A percentile compares a stretch with the other conserved stretches of the same genome.
Conservation (phyloP, 257 asterid species). For the Mentha longifolia region DNA sequence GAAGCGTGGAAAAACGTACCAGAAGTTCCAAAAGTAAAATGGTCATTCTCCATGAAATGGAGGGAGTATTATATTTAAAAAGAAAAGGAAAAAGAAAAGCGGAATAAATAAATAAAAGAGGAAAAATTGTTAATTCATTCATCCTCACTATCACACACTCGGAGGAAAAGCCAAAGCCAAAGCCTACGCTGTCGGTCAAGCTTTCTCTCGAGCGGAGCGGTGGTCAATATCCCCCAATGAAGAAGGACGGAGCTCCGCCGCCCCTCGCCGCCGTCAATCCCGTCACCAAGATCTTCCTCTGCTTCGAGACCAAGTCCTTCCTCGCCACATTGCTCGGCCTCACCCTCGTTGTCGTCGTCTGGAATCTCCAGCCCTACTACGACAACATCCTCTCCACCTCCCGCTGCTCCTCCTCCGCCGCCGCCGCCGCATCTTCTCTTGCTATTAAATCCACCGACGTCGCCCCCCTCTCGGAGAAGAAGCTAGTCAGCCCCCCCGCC, state of each 20-base stretch:
- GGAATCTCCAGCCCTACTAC: conserved; percentile 73
- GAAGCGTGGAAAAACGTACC: no score
- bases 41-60: no score
- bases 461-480: conserved; percentile 30
- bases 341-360: conserved; percentile 51
- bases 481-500: conserved; percentile 36
- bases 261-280: conserved; percentile 38
- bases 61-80: background rate
- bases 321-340: conserved; percentile 60
- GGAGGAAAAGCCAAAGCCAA: background rate
- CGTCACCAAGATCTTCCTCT: conserved; percentile 50
- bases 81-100: background rate
- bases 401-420: conserved; percentile 39
- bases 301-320: conserved; percentile 62
- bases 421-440: conserved; percentile 17
- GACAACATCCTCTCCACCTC: conserved; percentile 48
- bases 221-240: conserved; percentile 42
- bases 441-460: conserved; percentile 8
- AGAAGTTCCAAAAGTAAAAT: no score
- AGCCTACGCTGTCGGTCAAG: conserved; percentile 27
- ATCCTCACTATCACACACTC: background rate
- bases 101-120: background rate
- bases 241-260: conserved; percentile 51
- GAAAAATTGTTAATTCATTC: background rate
- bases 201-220: background rate